Evolutionary conservation across 2,329 filamentous ascomycete genomes (phyloP).

Genomic region (Cercospora canescens): DNA sequence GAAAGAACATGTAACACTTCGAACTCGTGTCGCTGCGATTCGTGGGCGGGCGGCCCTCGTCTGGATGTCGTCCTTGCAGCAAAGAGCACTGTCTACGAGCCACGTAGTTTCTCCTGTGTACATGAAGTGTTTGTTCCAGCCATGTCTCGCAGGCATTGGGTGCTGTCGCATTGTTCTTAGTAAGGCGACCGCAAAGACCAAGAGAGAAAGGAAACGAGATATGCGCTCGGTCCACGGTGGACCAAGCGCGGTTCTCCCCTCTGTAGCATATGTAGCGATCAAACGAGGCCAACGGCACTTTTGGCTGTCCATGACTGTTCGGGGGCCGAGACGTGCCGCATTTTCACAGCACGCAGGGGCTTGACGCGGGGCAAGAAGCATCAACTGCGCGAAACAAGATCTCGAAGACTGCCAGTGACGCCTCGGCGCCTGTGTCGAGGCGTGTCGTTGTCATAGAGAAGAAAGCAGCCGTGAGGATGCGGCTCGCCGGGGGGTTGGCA

Average conservation of each 20-base stretch:
- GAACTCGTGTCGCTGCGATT: neutral
- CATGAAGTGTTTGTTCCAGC: neutral
- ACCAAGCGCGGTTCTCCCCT: neutral
- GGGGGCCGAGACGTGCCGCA: neutral
- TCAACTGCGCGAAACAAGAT: neutral
- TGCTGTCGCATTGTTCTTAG: neutral
- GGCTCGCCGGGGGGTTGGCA: slow-evolving; percentile 48
- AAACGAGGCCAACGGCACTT: neutral
- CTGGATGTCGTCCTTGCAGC: slow-evolving; percentile 6
- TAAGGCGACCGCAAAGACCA: neutral
- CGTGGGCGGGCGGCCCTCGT: neutral
- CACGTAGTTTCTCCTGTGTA: slow-evolving; percentile 16
- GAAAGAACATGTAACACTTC: neutral
- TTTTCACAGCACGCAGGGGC: neutral
- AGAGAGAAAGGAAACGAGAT: neutral
- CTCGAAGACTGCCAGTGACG: neutral
- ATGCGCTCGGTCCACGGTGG: neutral
- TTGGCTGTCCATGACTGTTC: neutral
- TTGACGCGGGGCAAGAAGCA: neutral
- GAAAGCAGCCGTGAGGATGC: neutral
- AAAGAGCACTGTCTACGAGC: slow-evolving; percentile 16
- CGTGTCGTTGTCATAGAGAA: neutral
- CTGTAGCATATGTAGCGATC: neutral
- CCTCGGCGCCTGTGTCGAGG: neutral
- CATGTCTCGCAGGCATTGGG: neutral